Base-by-base conservation (phyloP, 345 rosid genomes). In the Bretschneidera sinensis region DNA sequence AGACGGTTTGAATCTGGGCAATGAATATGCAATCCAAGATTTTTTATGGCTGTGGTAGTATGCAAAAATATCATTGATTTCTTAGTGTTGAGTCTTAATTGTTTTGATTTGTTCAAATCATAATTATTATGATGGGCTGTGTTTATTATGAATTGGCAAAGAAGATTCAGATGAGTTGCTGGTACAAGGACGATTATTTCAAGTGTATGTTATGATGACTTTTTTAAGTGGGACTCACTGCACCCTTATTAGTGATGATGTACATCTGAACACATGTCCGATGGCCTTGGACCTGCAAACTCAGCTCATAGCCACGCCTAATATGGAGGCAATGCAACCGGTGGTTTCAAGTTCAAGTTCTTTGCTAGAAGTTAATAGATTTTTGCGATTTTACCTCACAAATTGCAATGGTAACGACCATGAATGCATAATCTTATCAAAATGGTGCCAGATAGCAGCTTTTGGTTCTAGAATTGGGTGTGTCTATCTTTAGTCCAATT, bases 201-300 rank as follows among this genome's bases (percentile, higher is more conserved):
- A n/a, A n/a, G n/a, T n/a, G 48, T 71, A 21, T 68, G 22, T 72
- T 49, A 25, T 64, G 9, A 53, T 78, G 24, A 19, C 35, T 21
- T 45, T 60, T 53, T 53, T n/a, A 13, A 16, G 11, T 54, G 65
- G 63, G 25, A 52, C 49, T 43, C 39, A 55, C 49, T 54, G 58
- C 57, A 45, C 56, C 53, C 24, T 51, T 34, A 50, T 31, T 48
- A 19, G 33, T 34, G 48, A 59, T 58, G 53, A 48, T 20, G 21
- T 33, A 33, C 64, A 49, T 33, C 43, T 49, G 48, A 57, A 54
- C 48, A 45, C 65, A 18, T 61, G 67, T 67, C 53, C 39, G 1
- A 7, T 28, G 58, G 33, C 22, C 57, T 33, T 72, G 43, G 68
- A 71, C 49, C 65, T 48, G 13, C 23, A 17, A 63, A 60, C 65